A percentile compares a stretch with the other conserved stretches of the same genome.
phyloP scores from a whole-genome alignment of 2,329 filamentous ascomycete species.

The Colletotrichum sublineola region DNA sequence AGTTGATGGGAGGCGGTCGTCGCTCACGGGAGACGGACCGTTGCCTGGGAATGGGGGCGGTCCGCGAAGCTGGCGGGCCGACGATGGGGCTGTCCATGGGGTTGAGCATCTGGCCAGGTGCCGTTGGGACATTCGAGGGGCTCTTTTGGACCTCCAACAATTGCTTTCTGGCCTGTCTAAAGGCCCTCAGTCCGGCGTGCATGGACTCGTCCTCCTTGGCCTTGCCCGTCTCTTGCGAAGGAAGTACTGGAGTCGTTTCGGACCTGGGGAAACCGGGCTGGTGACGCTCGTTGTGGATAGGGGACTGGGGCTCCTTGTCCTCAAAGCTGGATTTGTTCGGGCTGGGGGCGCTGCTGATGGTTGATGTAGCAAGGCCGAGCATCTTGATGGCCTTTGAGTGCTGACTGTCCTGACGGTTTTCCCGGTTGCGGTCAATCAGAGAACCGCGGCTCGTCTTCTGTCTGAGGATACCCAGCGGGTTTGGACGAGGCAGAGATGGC shows the following conservation, averaged over 20 bases:
- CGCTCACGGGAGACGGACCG: conserved; percentile 60
- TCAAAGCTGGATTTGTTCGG: conserved; percentile 55
- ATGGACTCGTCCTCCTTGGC: conserved; percentile 56
- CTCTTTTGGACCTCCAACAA: conserved; percentile 62
- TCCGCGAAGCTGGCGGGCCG: conserved; percentile 42
- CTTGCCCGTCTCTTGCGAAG: conserved; percentile 23
- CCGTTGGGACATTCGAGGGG: conserved; percentile 46
- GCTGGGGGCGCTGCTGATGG: conserved; percentile 57
- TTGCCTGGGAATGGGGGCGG: conserved; percentile 46
- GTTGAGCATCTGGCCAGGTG: conserved; percentile 18
- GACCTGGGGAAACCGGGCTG: conserved; percentile 23
- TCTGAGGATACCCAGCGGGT: conserved; percentile 74
- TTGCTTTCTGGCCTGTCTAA: conserved; percentile 69
- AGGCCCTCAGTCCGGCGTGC: conserved; percentile 67
- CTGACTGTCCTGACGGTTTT: conserved; percentile 56
- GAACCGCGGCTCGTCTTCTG: conserved; percentile 78
- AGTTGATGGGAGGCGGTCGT: conserved; percentile 59
- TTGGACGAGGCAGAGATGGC: conserved; percentile 57
- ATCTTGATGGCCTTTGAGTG: conserved; percentile 72
- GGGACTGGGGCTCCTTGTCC: conserved; percentile 48
- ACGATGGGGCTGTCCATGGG: conserved; percentile 8
- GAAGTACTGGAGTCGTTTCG: conserved; percentile 6
- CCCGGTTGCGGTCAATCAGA: conserved; percentile 64
- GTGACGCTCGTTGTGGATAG: conserved; percentile 47
- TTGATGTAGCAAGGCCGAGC: conserved; percentile 65